Percentiles rank a stretch among this genome's conserved stretches.
Evolutionary conservation across 2,329 filamentous ascomycete species (phyloP).

Genomic region (Cytospora piceae): DNA sequence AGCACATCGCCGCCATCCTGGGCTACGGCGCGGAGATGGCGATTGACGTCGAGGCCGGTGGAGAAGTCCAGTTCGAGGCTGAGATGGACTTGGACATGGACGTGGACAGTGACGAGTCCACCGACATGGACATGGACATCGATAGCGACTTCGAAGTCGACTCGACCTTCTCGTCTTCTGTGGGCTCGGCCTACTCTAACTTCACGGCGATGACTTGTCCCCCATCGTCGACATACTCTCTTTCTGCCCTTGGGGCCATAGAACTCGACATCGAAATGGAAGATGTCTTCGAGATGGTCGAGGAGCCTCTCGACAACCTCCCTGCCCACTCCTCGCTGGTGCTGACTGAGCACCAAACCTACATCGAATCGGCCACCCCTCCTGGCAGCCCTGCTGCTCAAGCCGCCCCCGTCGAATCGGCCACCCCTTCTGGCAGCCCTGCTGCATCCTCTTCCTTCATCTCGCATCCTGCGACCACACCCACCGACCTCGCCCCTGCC

Average conservation of each 20-base stretch:
- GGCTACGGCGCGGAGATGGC: background rate
- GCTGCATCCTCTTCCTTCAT: background rate
- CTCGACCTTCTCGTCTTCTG: background rate
- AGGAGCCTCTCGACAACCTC: too few relatives aligned
- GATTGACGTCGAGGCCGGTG: background rate
- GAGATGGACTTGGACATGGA: background rate
- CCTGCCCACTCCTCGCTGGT: background rate
- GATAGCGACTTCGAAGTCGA: background rate
- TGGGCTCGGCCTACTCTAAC: background rate
- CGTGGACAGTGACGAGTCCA: background rate
- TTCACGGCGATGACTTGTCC: background rate
- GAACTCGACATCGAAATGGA: background rate
- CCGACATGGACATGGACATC: background rate
- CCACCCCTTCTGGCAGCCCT: too few relatives aligned
- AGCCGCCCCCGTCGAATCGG: too few relatives aligned
- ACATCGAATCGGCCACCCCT: background rate
- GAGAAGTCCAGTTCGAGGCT: background rate
- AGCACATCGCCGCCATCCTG: background rate
- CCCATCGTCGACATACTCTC: background rate
- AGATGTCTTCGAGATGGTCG: background rate
- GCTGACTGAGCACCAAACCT: background rate
- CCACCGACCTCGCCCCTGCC: too few relatives aligned
- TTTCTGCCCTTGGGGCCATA: background rate
- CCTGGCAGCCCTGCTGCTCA: background rate
- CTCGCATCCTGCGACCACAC: background rate